phyloP scores from a whole-genome alignment of 331 rosid genomes.

The Cucumis variabilis region DNA sequence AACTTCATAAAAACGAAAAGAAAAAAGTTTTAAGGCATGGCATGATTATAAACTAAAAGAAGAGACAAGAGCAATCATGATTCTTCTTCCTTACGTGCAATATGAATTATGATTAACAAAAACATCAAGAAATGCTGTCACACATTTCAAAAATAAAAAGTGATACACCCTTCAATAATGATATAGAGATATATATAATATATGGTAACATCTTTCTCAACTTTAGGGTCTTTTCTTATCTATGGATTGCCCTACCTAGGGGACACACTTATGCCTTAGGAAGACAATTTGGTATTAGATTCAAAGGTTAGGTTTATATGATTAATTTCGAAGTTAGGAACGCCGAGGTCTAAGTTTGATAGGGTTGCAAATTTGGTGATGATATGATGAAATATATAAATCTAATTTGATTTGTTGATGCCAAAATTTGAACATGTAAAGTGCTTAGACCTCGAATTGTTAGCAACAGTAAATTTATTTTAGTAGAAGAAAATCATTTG shows the following conservation, averaged over 20 bases:
- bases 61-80: conserved; percentile 18
- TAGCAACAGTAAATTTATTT: no score
- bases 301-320: not conserved
- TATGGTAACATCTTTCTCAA: not conserved
- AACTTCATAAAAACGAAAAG: not conserved
- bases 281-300: not conserved
- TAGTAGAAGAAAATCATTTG: no score
- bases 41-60: conserved; percentile 16
- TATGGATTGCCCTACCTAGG: not conserved
- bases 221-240: not conserved
- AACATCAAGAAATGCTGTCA: conserved; percentile 27
- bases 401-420: not conserved
- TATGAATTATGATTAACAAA: conserved; percentile 22
- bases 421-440: no score
- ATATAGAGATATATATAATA: no score
- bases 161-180: not conserved
- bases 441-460: no score
- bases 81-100: conserved; percentile 26
- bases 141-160: not conserved
- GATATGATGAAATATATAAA: not conserved
- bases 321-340: not conserved
- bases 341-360: not conserved
- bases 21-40: not conserved
- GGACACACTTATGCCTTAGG: not conserved
- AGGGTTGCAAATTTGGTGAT: not conserved